Base-by-base conservation (phyloP, 176 grass and related monocot genomes). In the Paspalum notatum region DNA sequence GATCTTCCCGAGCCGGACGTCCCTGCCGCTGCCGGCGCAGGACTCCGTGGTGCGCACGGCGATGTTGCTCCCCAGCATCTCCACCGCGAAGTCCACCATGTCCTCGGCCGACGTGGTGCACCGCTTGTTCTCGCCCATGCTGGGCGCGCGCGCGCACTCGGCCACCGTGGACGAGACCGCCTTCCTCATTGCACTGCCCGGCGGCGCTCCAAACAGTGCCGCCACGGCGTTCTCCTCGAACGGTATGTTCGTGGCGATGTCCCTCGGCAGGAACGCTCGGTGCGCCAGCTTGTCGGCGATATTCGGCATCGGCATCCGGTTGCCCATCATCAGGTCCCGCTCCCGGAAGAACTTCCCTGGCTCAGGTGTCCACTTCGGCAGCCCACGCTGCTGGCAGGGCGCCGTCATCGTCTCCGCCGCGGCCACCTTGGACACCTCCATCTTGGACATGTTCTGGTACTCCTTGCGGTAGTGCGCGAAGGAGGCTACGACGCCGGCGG, bases 301-400 rank as follows among this genome's bases (percentile, higher is more conserved):
- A 78, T 93, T 87, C 22, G 91, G 87, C 91, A 93, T 93, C 0
- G 87, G 70, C 84, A 93, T 93, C 1, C 60, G 62, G 52, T 82
- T 87, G 1, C 87, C 91, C 63, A 21, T 68, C 49, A 65, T 71
- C 37, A 93, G 82, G 12, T 89, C 87, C 5, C 56, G 48, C 71
- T 93, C 91, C 32, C 87, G 62, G 84, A 93, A 93, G 57, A 93
- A 93, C 62, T 87, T 93, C 7, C 91, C 91, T 0, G 81, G 81
- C 59, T 93, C 87, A 4, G 85, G 87, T 27, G 84, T 63, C 91
- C 87, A 87, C 78, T 11, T 72, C 11, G 44, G 74, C 22, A 8
- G 69, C 38, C 46, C 32, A 32, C 3, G 53, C 16, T 59, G 66
- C 1, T n/a, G n/a, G n/a, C 7, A 42, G 13, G 6, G 59, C 9